A percentile compares a stretch with the other conserved stretches of the same genome.
Conservation (phyloP, 2,329 filamentous ascomycete species). For the Aureobasidium leucospermi region DNA sequence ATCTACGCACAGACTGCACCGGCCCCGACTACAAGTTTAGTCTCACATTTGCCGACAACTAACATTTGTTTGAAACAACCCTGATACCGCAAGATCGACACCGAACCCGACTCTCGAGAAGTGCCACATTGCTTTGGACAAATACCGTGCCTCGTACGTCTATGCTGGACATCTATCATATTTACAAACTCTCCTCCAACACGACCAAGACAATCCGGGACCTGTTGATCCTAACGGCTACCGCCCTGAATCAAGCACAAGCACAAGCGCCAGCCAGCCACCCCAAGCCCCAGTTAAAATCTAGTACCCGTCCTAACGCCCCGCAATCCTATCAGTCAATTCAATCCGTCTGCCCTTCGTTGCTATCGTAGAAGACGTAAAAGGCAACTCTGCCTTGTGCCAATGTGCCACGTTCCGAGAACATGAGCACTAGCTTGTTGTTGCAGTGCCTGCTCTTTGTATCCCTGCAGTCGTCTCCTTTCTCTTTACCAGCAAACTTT, state of each 20-base stretch:
- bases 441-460: conserved; percentile 3
- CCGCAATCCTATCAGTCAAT: not conserved
- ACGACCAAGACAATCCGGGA: not conserved
- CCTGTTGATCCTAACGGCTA: not conserved
- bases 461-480: conserved; percentile 38
- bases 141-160: too few species aligned
- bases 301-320: not conserved
- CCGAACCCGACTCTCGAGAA: too few species aligned
- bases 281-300: not conserved
- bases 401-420: not conserved
- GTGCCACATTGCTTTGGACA: too few species aligned
- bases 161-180: not conserved
- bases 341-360: not conserved
- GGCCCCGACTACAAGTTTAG: not conserved
- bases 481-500: conserved; percentile 70
- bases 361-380: conserved; percentile 1
- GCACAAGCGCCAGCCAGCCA: not conserved
- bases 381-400: not conserved
- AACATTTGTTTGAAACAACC: too few species aligned
- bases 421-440: conserved; percentile 1
- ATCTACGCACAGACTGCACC: not conserved
- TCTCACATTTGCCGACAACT: not conserved
- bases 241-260: not conserved
- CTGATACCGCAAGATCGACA: too few species aligned
- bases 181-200: not conserved